phyloP scores from a whole-genome alignment of 2,329 filamentous ascomycete species.

The Calonectria honghensis region DNA sequence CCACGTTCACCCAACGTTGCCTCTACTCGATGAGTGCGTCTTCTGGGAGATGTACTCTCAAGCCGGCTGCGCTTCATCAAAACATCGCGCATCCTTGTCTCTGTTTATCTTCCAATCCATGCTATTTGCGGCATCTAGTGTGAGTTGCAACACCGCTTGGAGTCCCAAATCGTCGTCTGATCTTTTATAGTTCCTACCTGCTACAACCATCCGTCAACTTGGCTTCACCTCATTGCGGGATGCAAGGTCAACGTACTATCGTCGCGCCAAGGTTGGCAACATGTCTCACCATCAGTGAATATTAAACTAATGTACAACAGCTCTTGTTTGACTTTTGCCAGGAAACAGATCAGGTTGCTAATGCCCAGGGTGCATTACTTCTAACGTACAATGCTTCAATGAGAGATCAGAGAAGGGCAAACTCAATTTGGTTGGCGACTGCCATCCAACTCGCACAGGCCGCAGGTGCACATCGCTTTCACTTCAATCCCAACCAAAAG shows the following conservation, averaged over 20 bases:
- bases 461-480: conserved; percentile 38
- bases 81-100: conserved; percentile 13
- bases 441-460: conserved; percentile 42
- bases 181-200: conserved; percentile 31
- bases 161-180: neutral
- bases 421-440: conserved; percentile 43
- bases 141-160: neutral
- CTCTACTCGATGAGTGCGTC: conserved; percentile 33
- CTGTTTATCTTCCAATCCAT: conserved; percentile 44
- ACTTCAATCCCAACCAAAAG: conserved; percentile 13
- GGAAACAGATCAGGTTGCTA: conserved; percentile 31
- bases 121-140: conserved; percentile 43
- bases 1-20: conserved; percentile 42
- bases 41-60: conserved; percentile 43
- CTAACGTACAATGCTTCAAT: conserved; percentile 41
- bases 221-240: conserved; percentile 37
- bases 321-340: conserved; percentile 42
- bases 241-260: conserved; percentile 42
- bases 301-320: conserved; percentile 26
- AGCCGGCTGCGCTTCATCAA: neutral
- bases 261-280: conserved; percentile 36
- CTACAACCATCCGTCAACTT: conserved; percentile 31
- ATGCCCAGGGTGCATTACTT: conserved; percentile 38
- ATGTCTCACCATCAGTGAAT: neutral
- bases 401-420: conserved; percentile 38